Evolutionary conservation across 1,284 basidiomycete species (phyloP), one percentile per base, ranked within the genome.

Genomic region (Malassezia dermatis): DNA sequence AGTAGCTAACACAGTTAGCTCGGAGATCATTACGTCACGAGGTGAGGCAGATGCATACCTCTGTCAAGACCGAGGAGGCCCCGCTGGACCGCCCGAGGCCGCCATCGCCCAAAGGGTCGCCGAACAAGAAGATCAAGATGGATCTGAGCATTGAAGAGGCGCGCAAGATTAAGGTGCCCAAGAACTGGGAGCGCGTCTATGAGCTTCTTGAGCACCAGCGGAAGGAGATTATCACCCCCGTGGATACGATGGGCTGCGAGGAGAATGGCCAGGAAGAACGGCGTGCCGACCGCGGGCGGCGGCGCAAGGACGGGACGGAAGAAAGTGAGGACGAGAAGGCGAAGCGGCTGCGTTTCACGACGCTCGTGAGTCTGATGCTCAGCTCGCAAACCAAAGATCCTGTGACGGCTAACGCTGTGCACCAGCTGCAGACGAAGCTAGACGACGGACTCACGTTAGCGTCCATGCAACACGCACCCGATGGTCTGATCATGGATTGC

Each of bases 311-410:
- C 31, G 60, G 51, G n/a, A 31, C 26, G 6, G 19, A 48, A 10
- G 69, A 71, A 47, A 48, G 56, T 1, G 40, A 58, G 1, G 58
- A 66, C 26, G 66, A 64, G 0, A 39, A 47, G 5, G 61, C 47
- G 4, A 54, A 88, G 85, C 86, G 84, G 51, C 80, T 82, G 44
- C 82, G 89, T 1, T 86, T 90, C 54, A 81, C 88, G 4, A 88
- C 86, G 3, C 82, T 96, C 21, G 82, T 98, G 8, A 89, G 89
- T 2, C 80, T 98, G 49, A 95, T 96, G 88, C 81, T 96, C 4
- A 90, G 87, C 11, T 88, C 88, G 1, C 70, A 72, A 56, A 96
- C 93, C 2, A 96, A 93, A 74, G 88, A 75, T 41, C 66, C 67
- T 0, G 67, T 74, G 8, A 93, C 88, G 0, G 83, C 88, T 48